phyloP scores from a whole-genome alignment of 129 eudicot species.

The Smallanthus sonchifolius region DNA sequence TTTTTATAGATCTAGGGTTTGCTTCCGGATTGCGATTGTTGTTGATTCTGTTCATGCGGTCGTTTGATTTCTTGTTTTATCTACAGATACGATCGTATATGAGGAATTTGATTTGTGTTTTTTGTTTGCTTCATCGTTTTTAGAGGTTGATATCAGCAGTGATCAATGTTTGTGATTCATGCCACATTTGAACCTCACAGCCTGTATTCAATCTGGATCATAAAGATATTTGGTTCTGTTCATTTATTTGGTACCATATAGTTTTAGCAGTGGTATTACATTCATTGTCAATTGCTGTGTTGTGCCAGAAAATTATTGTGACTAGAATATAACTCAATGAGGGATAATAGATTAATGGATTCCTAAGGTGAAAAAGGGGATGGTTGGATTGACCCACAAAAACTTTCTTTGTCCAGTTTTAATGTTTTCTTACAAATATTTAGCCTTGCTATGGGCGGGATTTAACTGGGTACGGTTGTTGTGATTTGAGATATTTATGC shows the following conservation, averaged over 20 bases:
- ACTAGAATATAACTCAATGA: not conserved
- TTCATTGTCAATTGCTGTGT: not conserved
- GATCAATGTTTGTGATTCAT: too few relatives aligned
- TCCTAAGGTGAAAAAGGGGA: too few relatives aligned
- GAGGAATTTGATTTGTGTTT: too few relatives aligned
- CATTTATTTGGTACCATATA: not conserved
- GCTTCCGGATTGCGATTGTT: not conserved
- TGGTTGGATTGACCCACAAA: not conserved
- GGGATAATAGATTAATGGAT: too few relatives aligned
- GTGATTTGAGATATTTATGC: not conserved
- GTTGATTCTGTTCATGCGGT: not conserved
- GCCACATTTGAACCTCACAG: too few relatives aligned
- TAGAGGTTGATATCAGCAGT: too few relatives aligned
- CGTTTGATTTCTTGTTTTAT: not conserved
- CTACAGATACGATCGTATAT: too few relatives aligned
- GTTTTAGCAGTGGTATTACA: not conserved
- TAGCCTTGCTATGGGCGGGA: too few relatives aligned
- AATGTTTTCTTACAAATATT: not conserved
- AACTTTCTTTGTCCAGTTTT: not conserved
- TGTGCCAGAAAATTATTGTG: not conserved
- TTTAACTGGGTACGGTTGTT: too few relatives aligned
- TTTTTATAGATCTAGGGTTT: constrained; percentile 33
- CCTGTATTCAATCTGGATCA: not conserved
- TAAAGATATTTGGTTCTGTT: not conserved
- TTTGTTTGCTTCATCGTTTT: too few relatives aligned